A percentile compares a stretch with the other conserved stretches of the same genome.
Conservation (phyloP, 805 yeast genomes). For the Saccharomycopsis fodiens region DNA sequence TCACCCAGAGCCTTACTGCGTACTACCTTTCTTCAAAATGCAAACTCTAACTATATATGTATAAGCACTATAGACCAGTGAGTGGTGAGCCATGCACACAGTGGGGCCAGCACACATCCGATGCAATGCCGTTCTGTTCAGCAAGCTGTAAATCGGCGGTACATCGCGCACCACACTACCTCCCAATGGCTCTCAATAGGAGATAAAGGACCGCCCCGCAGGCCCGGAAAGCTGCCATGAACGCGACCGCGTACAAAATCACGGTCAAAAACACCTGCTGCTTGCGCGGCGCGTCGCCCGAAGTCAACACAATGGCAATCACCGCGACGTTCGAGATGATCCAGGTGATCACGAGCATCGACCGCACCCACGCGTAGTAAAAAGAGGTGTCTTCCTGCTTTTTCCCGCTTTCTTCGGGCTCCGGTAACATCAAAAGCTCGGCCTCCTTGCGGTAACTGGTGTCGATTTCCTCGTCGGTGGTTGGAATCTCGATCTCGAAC, state of each 20-base stretch:
- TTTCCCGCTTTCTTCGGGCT: slow-evolving; percentile 27
- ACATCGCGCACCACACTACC: too few species aligned
- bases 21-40: too few species aligned
- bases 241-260: slow-evolving; percentile 89
- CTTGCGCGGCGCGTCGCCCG: slow-evolving; percentile 28
- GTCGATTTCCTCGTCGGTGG: slow-evolving; percentile 72
- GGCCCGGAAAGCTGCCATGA: slow-evolving; percentile 76
- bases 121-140: too few species aligned
- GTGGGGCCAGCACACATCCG: too few species aligned
- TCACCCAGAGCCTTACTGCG: too few species aligned
- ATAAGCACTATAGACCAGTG: too few species aligned
- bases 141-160: too few species aligned
- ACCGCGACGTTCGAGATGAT: slow-evolving; percentile 76
- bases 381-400: slow-evolving; percentile 41
- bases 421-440: slow-evolving; percentile 41
- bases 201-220: slow-evolving; percentile 65
- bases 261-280: slow-evolving; percentile 70
- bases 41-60: too few species aligned
- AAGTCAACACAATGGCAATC: slow-evolving; percentile 62
- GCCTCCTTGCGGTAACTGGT: slow-evolving; percentile 60
- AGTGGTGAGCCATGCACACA: too few species aligned
- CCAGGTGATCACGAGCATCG: slow-evolving; percentile 87
- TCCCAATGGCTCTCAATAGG: slow-evolving; percentile 21
- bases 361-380: slow-evolving; percentile 86
- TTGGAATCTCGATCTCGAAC: slow-evolving; percentile 66